Evolutionary conservation across 2,329 filamentous ascomycete species (phyloP).

Genomic region (Gyromitra esculenta): DNA sequence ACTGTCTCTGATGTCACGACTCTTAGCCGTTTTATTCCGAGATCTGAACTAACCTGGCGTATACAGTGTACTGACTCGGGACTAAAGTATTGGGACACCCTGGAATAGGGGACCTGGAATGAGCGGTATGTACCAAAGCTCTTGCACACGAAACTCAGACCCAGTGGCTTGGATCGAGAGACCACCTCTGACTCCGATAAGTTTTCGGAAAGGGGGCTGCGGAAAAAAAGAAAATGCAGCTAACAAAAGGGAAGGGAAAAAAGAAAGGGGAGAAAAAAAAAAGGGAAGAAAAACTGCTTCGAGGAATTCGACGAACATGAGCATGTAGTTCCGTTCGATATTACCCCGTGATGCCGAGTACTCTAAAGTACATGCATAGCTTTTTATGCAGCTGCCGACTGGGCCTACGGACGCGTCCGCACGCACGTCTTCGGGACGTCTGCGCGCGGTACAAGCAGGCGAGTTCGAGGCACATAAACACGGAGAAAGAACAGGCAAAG

Average conservation of each 20-base stretch:
- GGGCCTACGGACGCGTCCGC: constrained; percentile 11
- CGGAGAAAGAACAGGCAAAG: neutral
- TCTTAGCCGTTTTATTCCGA: constrained; percentile 24
- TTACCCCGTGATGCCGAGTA: constrained; percentile 23
- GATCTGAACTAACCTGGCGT: constrained; percentile 6
- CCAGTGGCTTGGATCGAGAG: constrained; percentile 15
- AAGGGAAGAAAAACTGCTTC: neutral
- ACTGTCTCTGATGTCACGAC: neutral
- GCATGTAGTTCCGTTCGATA: constrained; percentile 6
- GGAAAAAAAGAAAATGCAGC: constrained; percentile 26
- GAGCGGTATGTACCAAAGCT: neutral
- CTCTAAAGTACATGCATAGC: constrained; percentile 8
- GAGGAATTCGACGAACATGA: constrained; percentile 9
- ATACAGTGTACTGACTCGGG: too few relatives aligned
- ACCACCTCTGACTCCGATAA: constrained; percentile 2
- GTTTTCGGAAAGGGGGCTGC: constrained; percentile 51
- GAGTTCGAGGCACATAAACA: neutral
- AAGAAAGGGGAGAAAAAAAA: constrained; percentile 29
- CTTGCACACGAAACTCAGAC: constrained; percentile 14
- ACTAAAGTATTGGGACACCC: too few relatives aligned
- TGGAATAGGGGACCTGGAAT: constrained; percentile 11
- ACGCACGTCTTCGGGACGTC: constrained; percentile 14
- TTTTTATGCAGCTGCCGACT: constrained; percentile 4
- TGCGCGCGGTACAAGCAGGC: constrained; percentile 1
- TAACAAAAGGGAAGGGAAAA: neutral